phyloP scores from a whole-genome alignment of 1,284 basidiomycete species.

The Boletellus deceptivus region DNA sequence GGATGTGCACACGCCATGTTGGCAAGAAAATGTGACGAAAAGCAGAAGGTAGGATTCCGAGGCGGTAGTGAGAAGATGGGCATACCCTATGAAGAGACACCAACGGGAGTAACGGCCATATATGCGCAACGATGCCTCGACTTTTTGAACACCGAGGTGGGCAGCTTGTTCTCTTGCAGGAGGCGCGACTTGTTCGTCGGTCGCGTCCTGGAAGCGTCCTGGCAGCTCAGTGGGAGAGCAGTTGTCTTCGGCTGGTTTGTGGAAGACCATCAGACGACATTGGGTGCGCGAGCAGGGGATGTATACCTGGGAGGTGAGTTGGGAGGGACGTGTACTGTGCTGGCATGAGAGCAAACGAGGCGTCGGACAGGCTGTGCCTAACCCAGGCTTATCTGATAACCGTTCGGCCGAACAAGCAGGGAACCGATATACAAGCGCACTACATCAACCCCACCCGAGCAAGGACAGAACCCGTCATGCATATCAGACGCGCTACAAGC shows the following conservation, averaged over 20 bases:
- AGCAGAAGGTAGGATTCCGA: not conserved
- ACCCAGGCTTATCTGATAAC: constrained; percentile 15
- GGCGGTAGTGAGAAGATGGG: constrained; percentile 9
- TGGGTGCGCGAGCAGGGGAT: not conserved
- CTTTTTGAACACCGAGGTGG: constrained; percentile 48
- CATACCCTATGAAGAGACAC: constrained; percentile 60
- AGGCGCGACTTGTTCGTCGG: not conserved
- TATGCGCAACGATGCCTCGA: constrained; percentile 53
- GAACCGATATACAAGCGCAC: not conserved
- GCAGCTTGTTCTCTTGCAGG: constrained; percentile 29
- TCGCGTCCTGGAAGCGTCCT: not conserved
- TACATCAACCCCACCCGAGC: not conserved
- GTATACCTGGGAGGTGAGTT: constrained; percentile 16
- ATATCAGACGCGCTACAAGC: too few relatives aligned
- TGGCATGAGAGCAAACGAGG: constrained; percentile 5
- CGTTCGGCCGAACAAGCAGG: not conserved
- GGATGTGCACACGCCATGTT: not conserved
- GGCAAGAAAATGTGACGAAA: not conserved
- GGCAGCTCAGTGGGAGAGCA: not conserved
- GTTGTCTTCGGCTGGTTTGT: constrained; percentile 4
- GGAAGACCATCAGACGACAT: constrained; percentile 4
- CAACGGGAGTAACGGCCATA: constrained; percentile 56
- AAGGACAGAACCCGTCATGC: not conserved
- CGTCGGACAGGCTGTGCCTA: not conserved
- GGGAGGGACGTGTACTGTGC: constrained; percentile 16